Conservation (phyloP, 345 rosid species). For the Populus simonii region DNA sequence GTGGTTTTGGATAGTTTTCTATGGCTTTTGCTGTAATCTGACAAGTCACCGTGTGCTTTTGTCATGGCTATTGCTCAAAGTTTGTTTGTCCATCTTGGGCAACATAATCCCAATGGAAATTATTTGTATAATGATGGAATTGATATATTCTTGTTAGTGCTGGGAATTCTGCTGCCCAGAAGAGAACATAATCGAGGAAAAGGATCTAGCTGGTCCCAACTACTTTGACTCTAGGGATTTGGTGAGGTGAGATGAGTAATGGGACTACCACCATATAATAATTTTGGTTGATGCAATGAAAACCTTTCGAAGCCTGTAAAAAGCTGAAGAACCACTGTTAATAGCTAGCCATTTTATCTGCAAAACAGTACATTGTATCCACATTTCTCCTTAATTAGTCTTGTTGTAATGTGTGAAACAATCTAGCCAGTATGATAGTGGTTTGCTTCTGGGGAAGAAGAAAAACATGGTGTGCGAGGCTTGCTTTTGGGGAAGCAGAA, state of each 20-base stretch:
- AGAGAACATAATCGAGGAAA: neutral
- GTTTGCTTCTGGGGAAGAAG: neutral
- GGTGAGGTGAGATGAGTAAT: neutral
- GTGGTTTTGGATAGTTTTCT: neutral
- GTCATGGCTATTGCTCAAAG: neutral
- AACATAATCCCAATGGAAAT: neutral
- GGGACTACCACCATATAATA: neutral
- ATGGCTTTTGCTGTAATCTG: neutral
- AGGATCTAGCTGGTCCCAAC: neutral
- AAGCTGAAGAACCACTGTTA: neutral
- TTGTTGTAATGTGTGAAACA: neutral
- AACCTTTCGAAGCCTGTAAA: neutral
- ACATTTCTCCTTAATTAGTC: neutral
- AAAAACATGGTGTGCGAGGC: neutral
- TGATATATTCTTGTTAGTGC: neutral
- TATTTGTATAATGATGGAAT: neutral
- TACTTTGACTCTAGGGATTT: neutral
- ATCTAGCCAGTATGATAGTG: neutral
- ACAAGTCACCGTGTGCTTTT: neutral
- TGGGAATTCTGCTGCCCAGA: neutral
- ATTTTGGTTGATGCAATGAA: neutral
- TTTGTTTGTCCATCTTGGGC: neutral
- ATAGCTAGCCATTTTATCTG: neutral
- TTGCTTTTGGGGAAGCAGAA: neutral
- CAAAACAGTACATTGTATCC: neutral